phyloP scores from a whole-genome alignment of 805 yeast genomes.

The Cyberlindnera amylophila region DNA sequence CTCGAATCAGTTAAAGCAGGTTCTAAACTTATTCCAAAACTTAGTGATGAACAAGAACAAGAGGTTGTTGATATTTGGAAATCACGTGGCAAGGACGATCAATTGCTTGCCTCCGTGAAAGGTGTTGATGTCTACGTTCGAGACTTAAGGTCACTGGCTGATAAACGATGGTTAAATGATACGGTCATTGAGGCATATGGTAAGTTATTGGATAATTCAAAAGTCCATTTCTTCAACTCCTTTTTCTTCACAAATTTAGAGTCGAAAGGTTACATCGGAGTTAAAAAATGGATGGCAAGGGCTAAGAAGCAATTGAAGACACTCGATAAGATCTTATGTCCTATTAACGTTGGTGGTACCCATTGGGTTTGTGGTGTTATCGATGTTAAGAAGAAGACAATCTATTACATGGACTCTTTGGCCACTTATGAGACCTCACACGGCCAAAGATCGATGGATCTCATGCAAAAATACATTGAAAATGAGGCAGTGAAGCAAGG shows the following conservation, averaged over 20 bases:
- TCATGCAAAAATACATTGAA: slow-evolving; percentile 57
- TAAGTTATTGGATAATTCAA: slow-evolving; percentile 30
- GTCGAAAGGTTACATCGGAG: slow-evolving; percentile 74
- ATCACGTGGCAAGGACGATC: slow-evolving; percentile 23
- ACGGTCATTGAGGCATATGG: slow-evolving; percentile 83
- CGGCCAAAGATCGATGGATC: slow-evolving; percentile 37
- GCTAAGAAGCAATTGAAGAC: slow-evolving; percentile 62
- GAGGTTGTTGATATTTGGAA: slow-evolving; percentile 29
- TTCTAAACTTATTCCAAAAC: slow-evolving; percentile 26
- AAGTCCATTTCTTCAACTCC: slow-evolving; percentile 74
- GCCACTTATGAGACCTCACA: slow-evolving; percentile 36
- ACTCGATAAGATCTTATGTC: slow-evolving; percentile 68
- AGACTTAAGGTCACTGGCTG: slow-evolving; percentile 70
- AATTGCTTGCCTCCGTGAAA: slow-evolving; percentile 28
- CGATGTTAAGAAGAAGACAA: slow-evolving; percentile 53
- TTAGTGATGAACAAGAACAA: slow-evolving; percentile 23
- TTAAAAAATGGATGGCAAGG: slow-evolving; percentile 78
- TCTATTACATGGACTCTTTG: slow-evolving; percentile 78
- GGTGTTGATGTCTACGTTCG: slow-evolving; percentile 57
- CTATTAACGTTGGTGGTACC: slow-evolving; percentile 76
- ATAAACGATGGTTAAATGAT: slow-evolving; percentile 85
- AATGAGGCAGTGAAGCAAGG: slow-evolving; percentile 59
- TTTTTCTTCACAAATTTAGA: slow-evolving; percentile 78
- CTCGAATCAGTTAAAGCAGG: slow-evolving; percentile 28
- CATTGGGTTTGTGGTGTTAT: slow-evolving; percentile 93